Evolutionary conservation across 129 eudicot species (phyloP).

Genomic region (Logfia minima): DNA sequence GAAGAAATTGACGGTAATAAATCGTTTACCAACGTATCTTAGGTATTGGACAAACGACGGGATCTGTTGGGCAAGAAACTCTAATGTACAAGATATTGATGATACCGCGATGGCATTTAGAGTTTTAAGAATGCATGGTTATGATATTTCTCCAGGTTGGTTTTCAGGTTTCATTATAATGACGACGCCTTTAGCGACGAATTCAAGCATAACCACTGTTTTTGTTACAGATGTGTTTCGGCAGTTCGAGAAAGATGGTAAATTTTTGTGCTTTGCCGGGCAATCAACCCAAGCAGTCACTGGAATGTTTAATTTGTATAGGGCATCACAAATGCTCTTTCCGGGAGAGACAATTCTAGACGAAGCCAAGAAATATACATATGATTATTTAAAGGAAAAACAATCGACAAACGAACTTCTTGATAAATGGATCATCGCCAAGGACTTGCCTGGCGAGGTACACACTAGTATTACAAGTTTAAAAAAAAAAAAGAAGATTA

Average conservation of each 20-base stretch:
- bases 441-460: conserved; percentile 97
- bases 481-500: background rate
- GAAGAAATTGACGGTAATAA: background rate
- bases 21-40: background rate
- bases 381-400: conserved; percentile 50
- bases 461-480: background rate
- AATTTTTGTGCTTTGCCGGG: conserved; percentile 72
- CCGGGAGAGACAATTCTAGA: conserved; percentile 68
- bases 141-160: conserved; percentile 66
- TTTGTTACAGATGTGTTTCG: conserved; percentile 64
- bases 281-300: conserved; percentile 93
- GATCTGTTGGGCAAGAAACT: conserved; percentile 90
- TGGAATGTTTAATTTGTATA: conserved; percentile 76
- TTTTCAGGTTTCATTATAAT: background rate
- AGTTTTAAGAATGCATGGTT: conserved; percentile 79
- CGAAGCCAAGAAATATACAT: conserved; percentile 64
- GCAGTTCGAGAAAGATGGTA: conserved; percentile 68
- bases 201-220: background rate
- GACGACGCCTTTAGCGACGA: background rate
- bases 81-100: conserved; percentile 81
- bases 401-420: conserved; percentile 60
- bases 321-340: conserved; percentile 75
- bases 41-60: conserved; percentile 78
- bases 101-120: conserved; percentile 98
- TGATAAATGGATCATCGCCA: conserved; percentile 95